Evolutionary conservation across 495 filamentous ascomycete species (phyloP).

Genomic region (Coniosporium apollinis): DNA sequence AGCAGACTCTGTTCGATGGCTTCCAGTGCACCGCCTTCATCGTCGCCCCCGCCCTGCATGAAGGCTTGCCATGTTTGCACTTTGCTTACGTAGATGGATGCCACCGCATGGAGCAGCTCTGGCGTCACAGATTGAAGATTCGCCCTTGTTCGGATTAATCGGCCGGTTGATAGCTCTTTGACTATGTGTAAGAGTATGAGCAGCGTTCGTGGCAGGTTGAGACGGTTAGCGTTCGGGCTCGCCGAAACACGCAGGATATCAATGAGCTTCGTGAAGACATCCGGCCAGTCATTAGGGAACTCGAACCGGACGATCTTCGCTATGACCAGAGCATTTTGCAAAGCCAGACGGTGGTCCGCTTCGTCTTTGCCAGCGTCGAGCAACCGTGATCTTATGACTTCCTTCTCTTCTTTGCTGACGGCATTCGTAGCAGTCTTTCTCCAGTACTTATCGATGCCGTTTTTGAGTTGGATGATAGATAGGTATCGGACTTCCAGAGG

Average conservation of each 20-base stretch:
- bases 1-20: slow-evolving; percentile 58
- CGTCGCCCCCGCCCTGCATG: slow-evolving; percentile 35
- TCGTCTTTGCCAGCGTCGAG: slow-evolving; percentile 60
- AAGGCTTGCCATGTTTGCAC: slow-evolving; percentile 52
- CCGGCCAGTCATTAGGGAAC: slow-evolving; percentile 69
- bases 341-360: slow-evolving; percentile 49
- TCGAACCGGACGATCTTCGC: slow-evolving; percentile 81
- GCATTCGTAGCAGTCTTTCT: slow-evolving; percentile 52
- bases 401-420: slow-evolving; percentile 58
- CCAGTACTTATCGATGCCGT: slow-evolving; percentile 92
- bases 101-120: slow-evolving; percentile 61
- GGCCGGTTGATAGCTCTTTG: slow-evolving; percentile 74
- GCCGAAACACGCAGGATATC: slow-evolving; percentile 37
- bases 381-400: slow-evolving; percentile 51
- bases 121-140: slow-evolving; percentile 61
- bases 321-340: slow-evolving; percentile 73
- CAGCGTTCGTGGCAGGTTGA: slow-evolving; percentile 53
- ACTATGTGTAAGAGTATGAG: slow-evolving; percentile 67
- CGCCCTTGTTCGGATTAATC: slow-evolving; percentile 49
- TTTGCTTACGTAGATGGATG: slow-evolving; percentile 58
- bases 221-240: slow-evolving; percentile 26
- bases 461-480: slow-evolving; percentile 87
- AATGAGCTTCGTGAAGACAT: slow-evolving; percentile 38
- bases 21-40: slow-evolving; percentile 40
- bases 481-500: slow-evolving; percentile 66